Evolutionary conservation across 1,139 yeast genomes (phyloP).

Genomic region (Lodderomyces orthopsilosis): DNA sequence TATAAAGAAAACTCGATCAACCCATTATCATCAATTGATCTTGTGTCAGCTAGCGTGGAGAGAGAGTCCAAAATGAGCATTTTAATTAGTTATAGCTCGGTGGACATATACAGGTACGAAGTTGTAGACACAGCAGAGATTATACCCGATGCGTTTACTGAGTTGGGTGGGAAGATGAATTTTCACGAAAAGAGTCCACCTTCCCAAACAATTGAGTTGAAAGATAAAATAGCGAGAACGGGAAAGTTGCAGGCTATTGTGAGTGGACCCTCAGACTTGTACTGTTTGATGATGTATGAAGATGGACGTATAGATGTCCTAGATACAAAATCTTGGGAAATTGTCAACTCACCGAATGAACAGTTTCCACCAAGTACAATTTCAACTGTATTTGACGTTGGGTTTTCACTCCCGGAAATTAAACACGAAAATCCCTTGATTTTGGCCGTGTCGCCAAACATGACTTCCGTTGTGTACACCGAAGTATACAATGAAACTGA

Average conservation of each 20-base stretch:
- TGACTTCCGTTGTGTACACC: conserved; percentile 47
- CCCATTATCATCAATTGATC: conserved; percentile 30
- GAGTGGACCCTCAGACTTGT: conserved; percentile 23
- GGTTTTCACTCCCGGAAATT: conserved; percentile 46
- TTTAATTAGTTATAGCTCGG: conserved; percentile 29
- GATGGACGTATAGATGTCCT: conserved; percentile 45
- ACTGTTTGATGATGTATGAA: conserved; percentile 28
- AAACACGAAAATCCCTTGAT: conserved; percentile 29
- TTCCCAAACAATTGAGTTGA: conserved; percentile 19
- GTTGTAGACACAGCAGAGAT: conserved; percentile 25
- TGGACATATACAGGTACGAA: conserved; percentile 34
- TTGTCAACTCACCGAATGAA: conserved; percentile 13
- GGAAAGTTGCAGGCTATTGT: conserved; percentile 23
- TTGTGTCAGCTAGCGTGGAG: conserved; percentile 44
- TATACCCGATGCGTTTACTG: conserved; percentile 28
- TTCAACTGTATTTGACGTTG: conserved; percentile 53
- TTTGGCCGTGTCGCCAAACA: conserved; percentile 56
- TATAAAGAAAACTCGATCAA: conserved; percentile 14
- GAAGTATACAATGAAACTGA: conserved; percentile 19
- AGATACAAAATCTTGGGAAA: conserved; percentile 31
- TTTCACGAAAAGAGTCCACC: conserved; percentile 9
- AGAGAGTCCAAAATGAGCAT: conserved; percentile 36
- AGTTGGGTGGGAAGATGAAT: neutral
- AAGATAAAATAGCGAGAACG: conserved; percentile 22
- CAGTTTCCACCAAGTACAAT: conserved; percentile 31